phyloP scores from a whole-genome alignment of 768 basidiomycete genomes.

The Russula ochroleuca region DNA sequence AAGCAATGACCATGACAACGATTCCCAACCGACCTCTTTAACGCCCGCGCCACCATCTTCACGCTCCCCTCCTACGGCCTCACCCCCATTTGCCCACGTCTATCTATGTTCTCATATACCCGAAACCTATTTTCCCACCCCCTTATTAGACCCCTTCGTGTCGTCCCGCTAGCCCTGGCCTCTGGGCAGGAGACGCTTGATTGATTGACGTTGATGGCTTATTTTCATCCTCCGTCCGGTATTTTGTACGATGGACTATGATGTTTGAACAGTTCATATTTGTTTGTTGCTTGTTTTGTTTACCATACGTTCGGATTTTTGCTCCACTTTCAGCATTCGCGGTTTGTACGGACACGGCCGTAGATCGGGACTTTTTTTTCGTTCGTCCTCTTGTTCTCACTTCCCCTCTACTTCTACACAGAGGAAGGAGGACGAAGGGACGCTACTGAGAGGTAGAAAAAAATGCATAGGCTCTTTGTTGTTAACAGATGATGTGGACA shows the following conservation, averaged over 20 bases:
- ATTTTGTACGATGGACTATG: constrained; percentile 14
- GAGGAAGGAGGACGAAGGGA: neutral
- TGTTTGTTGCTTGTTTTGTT: constrained; percentile 1
- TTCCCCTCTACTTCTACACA: neutral
- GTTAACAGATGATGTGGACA: neutral
- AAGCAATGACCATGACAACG: constrained; percentile 16
- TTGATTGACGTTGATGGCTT: constrained; percentile 17
- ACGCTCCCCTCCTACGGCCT: neutral
- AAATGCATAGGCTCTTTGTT: constrained; percentile 7
- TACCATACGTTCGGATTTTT: neutral
- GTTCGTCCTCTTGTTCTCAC: neutral
- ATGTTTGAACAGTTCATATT: neutral
- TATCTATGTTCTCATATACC: constrained; percentile 17
- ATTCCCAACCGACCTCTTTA: neutral
- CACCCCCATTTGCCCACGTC: constrained; percentile 3
- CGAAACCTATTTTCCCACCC: constrained; percentile 8
- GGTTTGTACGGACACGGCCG: neutral
- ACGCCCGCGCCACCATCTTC: constrained; percentile 21
- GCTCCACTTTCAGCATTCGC: constrained; percentile 5
- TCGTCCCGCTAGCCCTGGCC: neutral
- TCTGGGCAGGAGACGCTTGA: neutral
- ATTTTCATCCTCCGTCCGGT: neutral
- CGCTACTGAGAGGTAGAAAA: constrained; percentile 1
- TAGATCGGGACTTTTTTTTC: constrained; percentile 4
- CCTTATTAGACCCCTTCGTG: neutral